Evolutionary conservation across 2,329 filamentous ascomycete genomes (phyloP), one percentile per base, ranked within the genome.

Genomic region (Penicillium sp.): DNA sequence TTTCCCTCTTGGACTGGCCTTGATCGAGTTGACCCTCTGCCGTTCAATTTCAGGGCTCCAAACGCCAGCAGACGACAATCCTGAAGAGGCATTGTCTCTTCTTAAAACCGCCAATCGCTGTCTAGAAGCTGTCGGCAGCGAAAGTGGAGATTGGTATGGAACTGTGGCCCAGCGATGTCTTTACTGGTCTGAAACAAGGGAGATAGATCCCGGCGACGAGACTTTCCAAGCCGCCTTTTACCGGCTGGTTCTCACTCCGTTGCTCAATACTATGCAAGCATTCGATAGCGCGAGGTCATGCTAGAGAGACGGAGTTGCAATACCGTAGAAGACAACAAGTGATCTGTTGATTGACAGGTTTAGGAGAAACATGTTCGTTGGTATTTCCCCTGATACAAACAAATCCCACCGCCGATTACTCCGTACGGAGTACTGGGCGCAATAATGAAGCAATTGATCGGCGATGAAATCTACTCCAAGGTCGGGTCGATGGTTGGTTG

Each of bases 71-170:
- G 55, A 57, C 15, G 30, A 57, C 19, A 57, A 49, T 19, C 30
- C 55, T 8, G 55, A 57, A 29, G 45, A 57, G 29, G 46, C 46
- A 13, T 45, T 50, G 7, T 49, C 55, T 17, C 46, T 57, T 23
- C 30, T 57, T 5, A 57, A 56, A 13, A 57, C 55, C 29, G 55
- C 55, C 31, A 57, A 49, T 41, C 55, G 55, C 13, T 49, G 55
- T 29, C 23, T 57, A 30, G 31, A 31, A 5, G 11, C 30, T 29
- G 55, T 57, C 30, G 41, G 31, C 21, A 19, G n/a, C 11, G 55
- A 49, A 29, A 57, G 55, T 44, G 30, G 55, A 44, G 30, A 41
- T 15, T 45, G 30, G 31, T 57, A 57, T 30, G 55, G 45, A 19
- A 57, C 46, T 2, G 55, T 50, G 21, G 55, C 44, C 41, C 55